Evolutionary conservation across 2,329 filamentous ascomycete genomes (phyloP).

Genomic region (Plectosphaerella plurivora): DNA sequence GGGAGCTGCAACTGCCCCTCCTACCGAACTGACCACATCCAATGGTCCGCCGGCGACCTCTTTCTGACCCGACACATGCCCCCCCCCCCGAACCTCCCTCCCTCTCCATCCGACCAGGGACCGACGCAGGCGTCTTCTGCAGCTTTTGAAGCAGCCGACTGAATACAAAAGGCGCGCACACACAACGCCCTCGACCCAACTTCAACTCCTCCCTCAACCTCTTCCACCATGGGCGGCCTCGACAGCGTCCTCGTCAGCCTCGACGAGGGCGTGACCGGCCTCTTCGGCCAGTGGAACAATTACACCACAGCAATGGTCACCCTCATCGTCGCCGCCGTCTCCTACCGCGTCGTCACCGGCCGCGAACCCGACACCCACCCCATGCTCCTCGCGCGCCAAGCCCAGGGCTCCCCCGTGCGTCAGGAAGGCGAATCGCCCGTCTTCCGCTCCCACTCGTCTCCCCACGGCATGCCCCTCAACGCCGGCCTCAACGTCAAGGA

Average conservation of each 20-base stretch:
- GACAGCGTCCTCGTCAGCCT: constrained; percentile 60
- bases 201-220: not conserved
- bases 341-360: constrained; percentile 65
- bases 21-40: not conserved
- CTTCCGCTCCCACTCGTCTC: constrained; percentile 78
- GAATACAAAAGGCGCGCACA: not conserved
- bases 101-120: not conserved
- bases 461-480: constrained; percentile 78
- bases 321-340: constrained; percentile 60
- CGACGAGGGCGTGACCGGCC: constrained; percentile 64
- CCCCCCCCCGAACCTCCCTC: too few species aligned
- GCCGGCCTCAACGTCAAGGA: constrained; percentile 79
- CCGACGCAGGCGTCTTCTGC: not conserved
- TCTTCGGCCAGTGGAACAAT: constrained; percentile 77
- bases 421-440: constrained; percentile 80
- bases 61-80: not conserved
- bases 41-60: not conserved
- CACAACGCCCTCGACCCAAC: not conserved
- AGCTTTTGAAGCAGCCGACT: not conserved
- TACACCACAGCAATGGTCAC: constrained; percentile 71
- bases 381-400: constrained; percentile 82
- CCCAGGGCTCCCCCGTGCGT: constrained; percentile 71
- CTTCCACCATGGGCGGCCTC: constrained; percentile 36
- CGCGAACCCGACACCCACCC: constrained; percentile 89
- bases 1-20: not conserved